Percentiles rank a stretch among this genome's conserved stretches.
phyloP scores from a whole-genome alignment of 768 basidiomycete genomes.

The Gymnopilus junonius region DNA sequence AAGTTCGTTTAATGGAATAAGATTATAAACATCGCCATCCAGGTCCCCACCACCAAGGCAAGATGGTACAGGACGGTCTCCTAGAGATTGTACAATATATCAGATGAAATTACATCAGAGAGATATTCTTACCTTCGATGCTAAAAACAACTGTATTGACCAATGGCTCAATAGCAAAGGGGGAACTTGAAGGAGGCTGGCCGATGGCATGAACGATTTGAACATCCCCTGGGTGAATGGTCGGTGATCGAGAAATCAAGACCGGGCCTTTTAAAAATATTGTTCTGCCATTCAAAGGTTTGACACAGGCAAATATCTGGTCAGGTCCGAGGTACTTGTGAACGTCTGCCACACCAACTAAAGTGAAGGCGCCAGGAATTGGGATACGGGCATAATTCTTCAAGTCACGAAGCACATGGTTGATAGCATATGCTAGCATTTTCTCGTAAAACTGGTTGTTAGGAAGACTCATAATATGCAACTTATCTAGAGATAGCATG shows the following conservation, averaged over 20 bases:
- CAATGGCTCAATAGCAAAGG: constrained; percentile 54
- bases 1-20: constrained; percentile 45
- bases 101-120: background rate
- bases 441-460: constrained; percentile 53
- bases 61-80: constrained; percentile 61
- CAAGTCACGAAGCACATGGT: constrained; percentile 68
- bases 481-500: constrained; percentile 51
- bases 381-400: constrained; percentile 74
- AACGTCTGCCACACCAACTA: constrained; percentile 76
- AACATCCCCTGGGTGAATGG: constrained; percentile 72
- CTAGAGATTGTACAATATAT: constrained; percentile 34
- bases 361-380: constrained; percentile 61
- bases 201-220: constrained; percentile 66
- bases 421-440: constrained; percentile 55
- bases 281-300: constrained; percentile 38
- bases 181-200: constrained; percentile 54
- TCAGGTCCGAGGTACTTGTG: constrained; percentile 54
- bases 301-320: constrained; percentile 67
- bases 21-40: constrained; percentile 66
- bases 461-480: constrained; percentile 41
- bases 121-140: constrained; percentile 45
- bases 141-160: constrained; percentile 73
- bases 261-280: constrained; percentile 58
- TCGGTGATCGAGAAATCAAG: constrained; percentile 66
- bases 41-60: constrained; percentile 72